Base-by-base conservation (phyloP, 495 filamentous ascomycete species). In the Rostrohypoxylon terebratum region DNA sequence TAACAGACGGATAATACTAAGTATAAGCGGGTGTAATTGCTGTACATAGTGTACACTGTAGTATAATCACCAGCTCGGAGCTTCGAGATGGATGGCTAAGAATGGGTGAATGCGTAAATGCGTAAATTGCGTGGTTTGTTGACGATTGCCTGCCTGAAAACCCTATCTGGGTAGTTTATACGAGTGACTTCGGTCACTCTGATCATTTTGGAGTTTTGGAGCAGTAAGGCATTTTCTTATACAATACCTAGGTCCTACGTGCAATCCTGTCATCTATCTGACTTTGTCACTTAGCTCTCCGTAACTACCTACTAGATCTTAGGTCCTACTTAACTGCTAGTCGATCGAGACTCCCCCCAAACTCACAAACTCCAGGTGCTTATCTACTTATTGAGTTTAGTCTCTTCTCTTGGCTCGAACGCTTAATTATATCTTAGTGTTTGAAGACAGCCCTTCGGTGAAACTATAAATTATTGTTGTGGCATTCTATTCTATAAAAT, bases 41-140 rank as follows among this genome's bases (percentile, higher is more conserved):
- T 73, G 28, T 58, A 66, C 71, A 36, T 69, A 69, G 23, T 42
- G 44, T 25, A 42, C 36, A 31, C 1, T 62, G 48, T 59, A 20
- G 48, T 59, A 20, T 73, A 63, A 20, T 53, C 34, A 63, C 34
- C 20, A 63, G 42, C 42, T 34, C 31, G 44, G 21, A 59, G 7
- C n/a, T n/a, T 58, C 55, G 38, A 68, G 45, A 38, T 71, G 62
- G 53, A 73, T 63, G 64, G 51, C 13, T 73, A 64, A 40, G 59
- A 20, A 61, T 38, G 34, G 34, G 9, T 38, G 14, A 42, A 14
- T 28, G 28, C 28, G 28, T 28, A 28, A 14, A 42, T 68, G 71
- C 71, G 60, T 51, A 47, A 28, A 14, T n/a, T 68, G 71, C 71
- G 60, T 51, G 54, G 65, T 73, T 69, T 68, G 63, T 72, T 73